Conservation (phyloP, 352 stramenopile species). For the Pythium pectinolyticum region DNA sequence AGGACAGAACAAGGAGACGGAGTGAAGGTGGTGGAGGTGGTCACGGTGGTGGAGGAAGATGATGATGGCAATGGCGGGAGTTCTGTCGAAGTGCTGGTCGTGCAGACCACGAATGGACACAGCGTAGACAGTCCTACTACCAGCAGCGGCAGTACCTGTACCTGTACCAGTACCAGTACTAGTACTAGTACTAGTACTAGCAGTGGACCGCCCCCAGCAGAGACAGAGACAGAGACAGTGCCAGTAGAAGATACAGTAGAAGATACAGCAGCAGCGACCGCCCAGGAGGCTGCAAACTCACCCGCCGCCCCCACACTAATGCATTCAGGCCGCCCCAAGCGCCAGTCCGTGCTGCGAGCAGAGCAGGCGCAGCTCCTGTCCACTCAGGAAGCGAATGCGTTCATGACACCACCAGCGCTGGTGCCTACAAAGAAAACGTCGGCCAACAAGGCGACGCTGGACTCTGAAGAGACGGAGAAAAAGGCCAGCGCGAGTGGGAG, state of each 20-base stretch:
- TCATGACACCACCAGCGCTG: conserved; percentile 22
- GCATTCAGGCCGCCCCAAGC: conserved; percentile 51
- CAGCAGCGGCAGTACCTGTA: background rate
- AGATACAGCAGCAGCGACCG: background rate
- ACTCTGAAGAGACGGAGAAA: conserved; percentile 15
- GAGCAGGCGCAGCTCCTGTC: conserved; percentile 27
- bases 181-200: too few relatives aligned
- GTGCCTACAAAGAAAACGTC: conserved; percentile 1
- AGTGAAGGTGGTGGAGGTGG: background rate
- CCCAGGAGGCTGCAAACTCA: background rate
- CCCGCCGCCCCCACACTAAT: conserved; percentile 5
- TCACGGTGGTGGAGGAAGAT: conserved; percentile 6
- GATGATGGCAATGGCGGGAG: conserved; percentile 19
- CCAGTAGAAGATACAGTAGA: too few relatives aligned
- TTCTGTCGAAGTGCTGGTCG: conserved; percentile 11
- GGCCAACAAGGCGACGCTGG: conserved; percentile 12
- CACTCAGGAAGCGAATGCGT: conserved; percentile 3
- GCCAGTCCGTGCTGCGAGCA: conserved; percentile 47
- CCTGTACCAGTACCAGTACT: too few relatives aligned
- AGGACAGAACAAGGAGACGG: background rate
- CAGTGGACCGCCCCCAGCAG: too few relatives aligned
- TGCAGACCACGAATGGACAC: background rate
- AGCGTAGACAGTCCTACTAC: background rate
- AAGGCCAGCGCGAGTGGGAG: conserved; percentile 4
- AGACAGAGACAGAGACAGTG: too few relatives aligned